Evolutionary conservation across 2,329 filamentous ascomycete genomes (phyloP).

Genomic region (Zalaria sp.): DNA sequence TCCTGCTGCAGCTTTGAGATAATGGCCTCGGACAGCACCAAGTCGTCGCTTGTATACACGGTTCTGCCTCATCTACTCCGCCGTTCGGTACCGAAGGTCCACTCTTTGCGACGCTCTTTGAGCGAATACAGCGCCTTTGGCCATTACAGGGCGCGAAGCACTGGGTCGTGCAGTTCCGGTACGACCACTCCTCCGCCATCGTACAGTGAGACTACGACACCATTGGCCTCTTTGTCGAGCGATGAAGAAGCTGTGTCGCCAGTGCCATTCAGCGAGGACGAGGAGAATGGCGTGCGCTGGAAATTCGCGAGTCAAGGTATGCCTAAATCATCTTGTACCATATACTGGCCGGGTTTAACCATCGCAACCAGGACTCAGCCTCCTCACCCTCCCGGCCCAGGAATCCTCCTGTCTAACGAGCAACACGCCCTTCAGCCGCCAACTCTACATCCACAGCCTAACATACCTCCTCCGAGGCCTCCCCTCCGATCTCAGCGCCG

Average conservation of each 20-base stretch:
- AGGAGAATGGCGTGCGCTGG: constrained; percentile 30
- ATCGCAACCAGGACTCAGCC: constrained; percentile 26
- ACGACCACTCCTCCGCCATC: constrained; percentile 6
- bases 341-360: background rate
- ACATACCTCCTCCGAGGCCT: constrained; percentile 51
- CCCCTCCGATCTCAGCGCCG: constrained; percentile 40
- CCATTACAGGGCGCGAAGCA: constrained; percentile 1
- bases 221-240: constrained; percentile 5
- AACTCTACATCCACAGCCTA: constrained; percentile 49
- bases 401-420: constrained; percentile 25
- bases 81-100: constrained; percentile 4
- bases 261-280: constrained; percentile 2
- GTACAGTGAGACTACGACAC: constrained; percentile 5
- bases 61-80: constrained; percentile 6
- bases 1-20: too few species aligned
- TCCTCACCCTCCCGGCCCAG: constrained; percentile 30
- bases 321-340: background rate
- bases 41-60: background rate
- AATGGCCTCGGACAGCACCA: too few species aligned
- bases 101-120: constrained; percentile 5
- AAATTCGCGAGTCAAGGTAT: constrained; percentile 37
- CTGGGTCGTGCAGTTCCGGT: constrained; percentile 4
- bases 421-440: constrained; percentile 38
- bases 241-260: background rate
- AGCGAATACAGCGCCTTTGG: constrained; percentile 3